Percentiles rank a stretch among this genome's conserved stretches.
Evolutionary conservation across 768 basidiomycete species (phyloP).

Genomic region (Lepiota venenata): DNA sequence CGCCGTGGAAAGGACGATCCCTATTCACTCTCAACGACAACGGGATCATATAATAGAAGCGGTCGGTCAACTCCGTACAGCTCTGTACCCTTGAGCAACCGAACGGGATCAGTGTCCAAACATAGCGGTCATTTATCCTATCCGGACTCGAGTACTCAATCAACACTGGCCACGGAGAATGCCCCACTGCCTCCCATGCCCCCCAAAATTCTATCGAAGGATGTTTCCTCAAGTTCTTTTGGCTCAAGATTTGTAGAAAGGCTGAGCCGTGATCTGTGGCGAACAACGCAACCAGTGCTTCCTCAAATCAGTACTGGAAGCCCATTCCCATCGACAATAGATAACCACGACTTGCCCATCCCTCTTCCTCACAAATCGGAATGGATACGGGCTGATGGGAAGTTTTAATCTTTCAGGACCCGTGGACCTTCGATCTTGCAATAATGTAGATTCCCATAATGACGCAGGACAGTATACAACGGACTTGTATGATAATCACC

Average conservation of each 20-base stretch:
- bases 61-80: not conserved
- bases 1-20: slow-evolving; percentile 60
- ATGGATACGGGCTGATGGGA: slow-evolving; percentile 48
- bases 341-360: slow-evolving; percentile 53
- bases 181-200: slow-evolving; percentile 23
- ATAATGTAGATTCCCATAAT: not conserved
- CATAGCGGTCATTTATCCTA: not conserved
- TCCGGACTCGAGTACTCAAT: not conserved
- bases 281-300: not conserved
- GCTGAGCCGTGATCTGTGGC: slow-evolving; percentile 15
- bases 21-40: slow-evolving; percentile 31
- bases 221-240: slow-evolving; percentile 8
- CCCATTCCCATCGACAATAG: slow-evolving; percentile 37
- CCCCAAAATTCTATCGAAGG: slow-evolving; percentile 22
- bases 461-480: not conserved
- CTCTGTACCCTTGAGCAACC: not conserved
- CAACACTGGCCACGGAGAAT: slow-evolving; percentile 15
- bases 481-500: slow-evolving; percentile 3
- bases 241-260: slow-evolving; percentile 42
- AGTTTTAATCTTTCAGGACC: not conserved
- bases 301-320: not conserved
- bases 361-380: slow-evolving; percentile 47
- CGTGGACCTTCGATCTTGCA: not conserved
- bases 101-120: not conserved
- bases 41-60: not conserved